Percentiles rank a stretch among this genome's conserved stretches.
Conservation (phyloP, 1,284 basidiomycete species). For the Taiwanofungus camphoratus region DNA sequence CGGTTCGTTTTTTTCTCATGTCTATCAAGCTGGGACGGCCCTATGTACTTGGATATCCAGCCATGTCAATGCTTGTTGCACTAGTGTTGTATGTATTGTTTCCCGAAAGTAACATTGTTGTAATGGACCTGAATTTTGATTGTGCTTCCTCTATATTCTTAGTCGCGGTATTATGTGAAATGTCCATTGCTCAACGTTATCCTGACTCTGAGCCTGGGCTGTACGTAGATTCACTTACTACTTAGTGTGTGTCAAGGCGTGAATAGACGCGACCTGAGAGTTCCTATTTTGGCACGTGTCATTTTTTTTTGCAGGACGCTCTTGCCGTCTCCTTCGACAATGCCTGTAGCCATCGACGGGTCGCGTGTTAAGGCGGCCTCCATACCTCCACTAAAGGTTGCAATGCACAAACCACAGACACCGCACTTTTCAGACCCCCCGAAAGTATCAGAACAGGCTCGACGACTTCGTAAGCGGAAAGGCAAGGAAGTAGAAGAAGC, state of each 20-base stretch:
- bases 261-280: conserved; percentile 2
- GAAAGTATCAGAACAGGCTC: conserved; percentile 13
- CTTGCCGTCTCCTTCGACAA: conserved; percentile 16
- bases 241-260: background rate
- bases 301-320: conserved; percentile 24
- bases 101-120: background rate
- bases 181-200: too few relatives aligned
- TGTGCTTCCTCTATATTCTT: too few relatives aligned
- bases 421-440: conserved; percentile 12
- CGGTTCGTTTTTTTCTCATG: conserved; percentile 8
- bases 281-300: conserved; percentile 25
- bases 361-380: conserved; percentile 23
- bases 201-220: too few relatives aligned
- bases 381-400: conserved; percentile 13
- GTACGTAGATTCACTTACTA: too few relatives aligned
- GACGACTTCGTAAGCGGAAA: conserved; percentile 19
- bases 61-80: conserved; percentile 5
- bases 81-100: conserved; percentile 12
- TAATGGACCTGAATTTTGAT: background rate
- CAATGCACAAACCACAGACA: conserved; percentile 15
- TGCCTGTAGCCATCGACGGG: conserved; percentile 28
- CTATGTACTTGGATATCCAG: conserved; percentile 17
- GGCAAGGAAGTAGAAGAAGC: conserved; percentile 20
- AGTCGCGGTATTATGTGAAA: too few relatives aligned
- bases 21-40: conserved; percentile 8